These are phyloP conservation scores for Fusarium proliferatum DNA, from an alignment of 2,329 filamentous ascomycete species.

Conservation along the genomic window DNA sequence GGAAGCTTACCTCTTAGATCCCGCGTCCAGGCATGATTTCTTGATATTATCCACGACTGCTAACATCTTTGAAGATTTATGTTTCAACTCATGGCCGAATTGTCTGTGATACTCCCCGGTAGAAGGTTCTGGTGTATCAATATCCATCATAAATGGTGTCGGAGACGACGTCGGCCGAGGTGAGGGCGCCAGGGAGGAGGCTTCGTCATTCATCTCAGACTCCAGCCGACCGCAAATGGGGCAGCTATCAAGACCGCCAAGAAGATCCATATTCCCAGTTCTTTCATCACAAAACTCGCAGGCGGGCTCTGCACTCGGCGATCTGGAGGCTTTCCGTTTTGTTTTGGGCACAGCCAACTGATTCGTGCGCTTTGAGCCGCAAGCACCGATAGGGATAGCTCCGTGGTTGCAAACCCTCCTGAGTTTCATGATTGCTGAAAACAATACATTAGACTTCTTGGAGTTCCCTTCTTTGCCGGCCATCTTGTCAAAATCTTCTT, in stretches of 20 bases:
- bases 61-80: not conserved
- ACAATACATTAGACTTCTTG: not conserved
- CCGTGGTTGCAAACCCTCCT: constrained; percentile 14
- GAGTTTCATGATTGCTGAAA: constrained; percentile 5
- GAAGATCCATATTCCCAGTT: rapidly evolving
- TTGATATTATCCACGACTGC: constrained; percentile 3
- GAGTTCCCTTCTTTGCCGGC: not conserved
- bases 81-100: rapidly evolving
- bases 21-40: rapidly evolving
- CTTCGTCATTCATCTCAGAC: rapidly evolving
- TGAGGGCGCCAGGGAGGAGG: rapidly evolving
- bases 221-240: not conserved
- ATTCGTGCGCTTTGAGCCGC: rapidly evolving
- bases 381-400: rapidly evolving
- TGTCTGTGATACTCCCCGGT: too few species aligned
- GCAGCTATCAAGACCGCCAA: not conserved
- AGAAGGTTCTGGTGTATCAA: rapidly evolving
- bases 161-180: not conserved
- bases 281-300: not conserved
- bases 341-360: rapidly evolving
- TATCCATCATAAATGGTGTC: rapidly evolving
- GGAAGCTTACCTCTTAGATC: not conserved
- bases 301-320: rapidly evolving
- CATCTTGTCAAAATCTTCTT: not conserved
- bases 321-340: rapidly evolving